Conservation (phyloP, 2,329 filamentous ascomycete genomes). For the Didymella glomerata region DNA sequence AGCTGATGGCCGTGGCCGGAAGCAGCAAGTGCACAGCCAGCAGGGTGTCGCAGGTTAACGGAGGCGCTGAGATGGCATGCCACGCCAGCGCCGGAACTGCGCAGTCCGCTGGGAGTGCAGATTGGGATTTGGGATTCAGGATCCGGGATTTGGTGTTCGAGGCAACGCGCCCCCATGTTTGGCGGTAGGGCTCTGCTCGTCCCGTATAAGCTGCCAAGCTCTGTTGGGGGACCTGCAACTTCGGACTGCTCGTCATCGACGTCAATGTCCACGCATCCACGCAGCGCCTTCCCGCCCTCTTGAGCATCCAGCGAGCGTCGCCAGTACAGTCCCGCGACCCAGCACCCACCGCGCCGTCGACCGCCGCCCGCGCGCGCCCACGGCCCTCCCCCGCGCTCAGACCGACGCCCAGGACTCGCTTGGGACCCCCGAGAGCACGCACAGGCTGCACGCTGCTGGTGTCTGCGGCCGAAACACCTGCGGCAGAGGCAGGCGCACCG, state of each 20-base stretch:
- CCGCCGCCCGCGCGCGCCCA: constrained; percentile 11
- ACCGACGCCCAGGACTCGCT: constrained; percentile 26
- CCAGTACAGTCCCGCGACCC: constrained; percentile 2
- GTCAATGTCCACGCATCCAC: not conserved
- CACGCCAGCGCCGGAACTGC: constrained; percentile 11
- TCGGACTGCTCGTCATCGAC: constrained; percentile 17
- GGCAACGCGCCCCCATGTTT: constrained; percentile 2
- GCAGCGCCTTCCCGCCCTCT: constrained; percentile 2
- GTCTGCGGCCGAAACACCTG: constrained; percentile 10
- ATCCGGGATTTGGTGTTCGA: constrained; percentile 9
- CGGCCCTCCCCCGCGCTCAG: constrained; percentile 29
- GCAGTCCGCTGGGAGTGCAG: constrained; percentile 1
- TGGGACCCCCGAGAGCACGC: constrained; percentile 27
- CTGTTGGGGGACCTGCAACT: constrained; percentile 14
- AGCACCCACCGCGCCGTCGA: constrained; percentile 1
- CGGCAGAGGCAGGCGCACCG: constrained; percentile 19
- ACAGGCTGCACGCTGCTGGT: constrained; percentile 23
- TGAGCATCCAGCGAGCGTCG: not conserved
- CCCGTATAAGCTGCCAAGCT: constrained; percentile 3
- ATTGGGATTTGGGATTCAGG: too few species aligned
- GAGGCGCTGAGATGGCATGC: constrained; percentile 7
- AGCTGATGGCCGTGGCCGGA: constrained; percentile 10
- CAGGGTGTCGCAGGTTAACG: constrained; percentile 8
- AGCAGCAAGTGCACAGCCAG: constrained; percentile 19
- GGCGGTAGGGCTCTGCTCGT: not conserved